These are phyloP conservation scores for Populus davidiana DNA, from an alignment of 345 rosid species.

Conservation along the genomic window DNA sequence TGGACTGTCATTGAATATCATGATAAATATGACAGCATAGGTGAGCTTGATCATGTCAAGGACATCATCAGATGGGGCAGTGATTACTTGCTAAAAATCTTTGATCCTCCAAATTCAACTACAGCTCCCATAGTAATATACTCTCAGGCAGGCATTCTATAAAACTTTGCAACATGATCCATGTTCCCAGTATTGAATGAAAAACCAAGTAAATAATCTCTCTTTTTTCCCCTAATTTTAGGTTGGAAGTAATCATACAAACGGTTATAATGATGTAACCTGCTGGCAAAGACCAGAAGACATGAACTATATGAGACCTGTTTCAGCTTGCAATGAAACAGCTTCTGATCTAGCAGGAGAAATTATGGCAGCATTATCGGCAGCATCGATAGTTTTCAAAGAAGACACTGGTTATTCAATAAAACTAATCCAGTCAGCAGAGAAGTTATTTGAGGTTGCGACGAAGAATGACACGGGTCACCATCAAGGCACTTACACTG, in stretches of 20 bases:
- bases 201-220: too few species aligned
- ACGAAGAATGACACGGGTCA: conserved; percentile 20
- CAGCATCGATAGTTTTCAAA: conserved; percentile 57
- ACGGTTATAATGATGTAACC: conserved; percentile 32
- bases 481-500: conserved; percentile 32
- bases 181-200: not conserved
- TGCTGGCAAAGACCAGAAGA: conserved; percentile 78
- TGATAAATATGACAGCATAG: conserved; percentile 43
- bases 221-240: conserved; percentile 10
- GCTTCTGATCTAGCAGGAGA: conserved; percentile 63
- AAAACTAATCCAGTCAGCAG: conserved; percentile 30
- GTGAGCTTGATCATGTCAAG: conserved; percentile 57
- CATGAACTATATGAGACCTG: conserved; percentile 47
- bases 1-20: conserved; percentile 66
- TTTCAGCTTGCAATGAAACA: conserved; percentile 34
- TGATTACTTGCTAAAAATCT: conserved; percentile 53
- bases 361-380: conserved; percentile 49
- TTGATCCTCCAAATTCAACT: conserved; percentile 34
- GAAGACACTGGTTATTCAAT: conserved; percentile 37
- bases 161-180: not conserved
- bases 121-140: conserved; percentile 26
- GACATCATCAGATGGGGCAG: conserved; percentile 61
- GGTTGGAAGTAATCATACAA: conserved; percentile 48
- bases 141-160: conserved; percentile 48
- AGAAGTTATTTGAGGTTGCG: conserved; percentile 33